Base-by-base conservation (phyloP, 192 early-diverging fungal genomes). In the Gaertneriomyces sp. region DNA sequence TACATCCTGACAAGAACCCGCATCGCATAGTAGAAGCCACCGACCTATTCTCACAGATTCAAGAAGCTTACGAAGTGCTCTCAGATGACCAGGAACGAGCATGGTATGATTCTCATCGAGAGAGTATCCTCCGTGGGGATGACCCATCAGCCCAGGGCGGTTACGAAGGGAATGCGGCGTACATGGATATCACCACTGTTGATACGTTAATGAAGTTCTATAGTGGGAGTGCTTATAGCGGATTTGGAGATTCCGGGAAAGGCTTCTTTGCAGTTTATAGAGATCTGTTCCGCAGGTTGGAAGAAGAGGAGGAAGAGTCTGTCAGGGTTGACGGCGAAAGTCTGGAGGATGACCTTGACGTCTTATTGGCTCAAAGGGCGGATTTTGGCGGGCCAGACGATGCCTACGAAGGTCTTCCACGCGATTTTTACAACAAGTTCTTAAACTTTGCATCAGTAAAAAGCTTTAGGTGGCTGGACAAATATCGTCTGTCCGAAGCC, bases 401-500 rank as follows among this genome's bases (percentile, higher is more conserved):
- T 1, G 51, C 76, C 2, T 91, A 84, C 73, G 89, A 92, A 50
- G 77, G 80, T 17, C 84, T 87, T 76, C 60, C 60, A 51, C n/a
- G 45, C n/a, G 46, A 55, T 43, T 83, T 83, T 47, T 76, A 83
- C 58, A 63, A 72, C 63, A 82, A 87, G 41, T 98, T 92, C 85
- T 72, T 85, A 33, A 86, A 83, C 14, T 99, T 97, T 68, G 74
- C 88, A 1, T 83, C 88, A 11, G 72, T 77, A 63, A 98, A 98
- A 75, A 89, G 87, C n/a, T 99, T 98, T 65, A 80, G 82, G 39
- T 99, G 96, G 96, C 81, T 81, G 53, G 96, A 99, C 76, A 88
- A 93, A 61, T 93, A 87, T 76, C 77, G 87, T 9, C 81, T 93
- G 3, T 77, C 87, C 0, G 93, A 95, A 50, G 87, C 88, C 41